Evolutionary conservation across 441 rosid genomes (phyloP), one percentile per base, ranked within the genome.

Genomic region (Aleurites moluccanus): DNA sequence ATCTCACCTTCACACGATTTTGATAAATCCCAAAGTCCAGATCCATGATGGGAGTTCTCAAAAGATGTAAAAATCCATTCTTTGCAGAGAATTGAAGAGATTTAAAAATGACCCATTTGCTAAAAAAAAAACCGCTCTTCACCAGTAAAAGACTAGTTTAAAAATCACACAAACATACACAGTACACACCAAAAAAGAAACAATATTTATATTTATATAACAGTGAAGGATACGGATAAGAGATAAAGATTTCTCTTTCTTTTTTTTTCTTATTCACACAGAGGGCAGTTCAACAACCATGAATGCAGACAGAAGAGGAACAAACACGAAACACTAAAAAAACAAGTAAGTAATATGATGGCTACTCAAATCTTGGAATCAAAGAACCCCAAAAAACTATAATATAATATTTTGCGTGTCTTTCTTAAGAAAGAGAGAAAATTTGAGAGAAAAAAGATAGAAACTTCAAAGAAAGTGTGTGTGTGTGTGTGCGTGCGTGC

Each of bases 11-110:
- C 10, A 77, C 73, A 62, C 15, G 80, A 55, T 87, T 86, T 44
- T 69, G 91, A 77, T 61, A 74, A 75, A 40, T 57, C 69, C 90
- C 88, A 35, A 80, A 72, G 79, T 90, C 93, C 77, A 75, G 88
- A 83, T 93, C 97, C 98, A 93, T 93, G 79, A 74, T 68, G 44
- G 53, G 68, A 57, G 68, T 56, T 40, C 63, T 85, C 79, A 85
- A 28, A 70, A 65, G 70, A 25, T 38, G 30, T 59, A 71, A 18
- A 79, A 73, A 61, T 67, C 81, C 86, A 86, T 85, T 64, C 8
- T 56, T 69, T 64, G 42, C 80, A 8, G 38, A 21, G 27, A 74
- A 69, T 40, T 33, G 50, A 56, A 80, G 75, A 75, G 67, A 79
- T 69, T 81, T 64, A 78, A 76, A 9, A 67, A 64, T 27, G 52